Conservation (phyloP, 169 alveolate species). For the Plasmodium falciparum region DNA sequence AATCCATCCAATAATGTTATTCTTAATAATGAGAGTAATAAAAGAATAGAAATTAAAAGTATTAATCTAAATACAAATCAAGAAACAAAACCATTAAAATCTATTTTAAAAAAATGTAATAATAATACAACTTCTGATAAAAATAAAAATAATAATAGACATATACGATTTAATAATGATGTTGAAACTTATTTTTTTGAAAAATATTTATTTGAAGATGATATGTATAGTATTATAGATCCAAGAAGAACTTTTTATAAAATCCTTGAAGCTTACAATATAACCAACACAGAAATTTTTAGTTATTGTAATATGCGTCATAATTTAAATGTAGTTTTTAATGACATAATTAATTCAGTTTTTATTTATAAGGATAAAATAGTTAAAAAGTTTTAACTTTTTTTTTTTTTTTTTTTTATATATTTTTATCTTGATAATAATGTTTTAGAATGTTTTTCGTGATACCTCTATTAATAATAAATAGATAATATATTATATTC, state of each 20-base stretch:
- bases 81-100: slow-evolving; percentile 5
- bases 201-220: slow-evolving; percentile 23
- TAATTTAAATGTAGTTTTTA: slow-evolving; percentile 38
- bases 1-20: too few relatives aligned
- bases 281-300: slow-evolving; percentile 35
- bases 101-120: slow-evolving; percentile 47
- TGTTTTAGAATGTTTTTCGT: background rate
- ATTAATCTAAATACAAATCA: background rate
- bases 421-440: background rate
- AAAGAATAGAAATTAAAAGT: background rate
- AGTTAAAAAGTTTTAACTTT: slow-evolving; percentile 24
- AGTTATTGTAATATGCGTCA: slow-evolving; percentile 48
- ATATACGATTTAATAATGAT: slow-evolving; percentile 43
- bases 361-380: slow-evolving; percentile 35
- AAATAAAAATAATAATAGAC: slow-evolving; percentile 4
- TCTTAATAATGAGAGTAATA: background rate
- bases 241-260: slow-evolving; percentile 5
- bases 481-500: background rate
- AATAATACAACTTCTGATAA: background rate
- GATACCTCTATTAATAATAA: too few relatives aligned
- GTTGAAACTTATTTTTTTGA: slow-evolving; percentile 62
- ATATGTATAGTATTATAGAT: slow-evolving; percentile 1
- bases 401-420: background rate
- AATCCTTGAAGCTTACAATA: slow-evolving; percentile 15
- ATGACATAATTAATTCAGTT: slow-evolving; percentile 35